A percentile compares a stretch with the other conserved stretches of the same genome.
Conservation (phyloP, 805 yeast genomes). For the Zygoascus biomembranicola region DNA sequence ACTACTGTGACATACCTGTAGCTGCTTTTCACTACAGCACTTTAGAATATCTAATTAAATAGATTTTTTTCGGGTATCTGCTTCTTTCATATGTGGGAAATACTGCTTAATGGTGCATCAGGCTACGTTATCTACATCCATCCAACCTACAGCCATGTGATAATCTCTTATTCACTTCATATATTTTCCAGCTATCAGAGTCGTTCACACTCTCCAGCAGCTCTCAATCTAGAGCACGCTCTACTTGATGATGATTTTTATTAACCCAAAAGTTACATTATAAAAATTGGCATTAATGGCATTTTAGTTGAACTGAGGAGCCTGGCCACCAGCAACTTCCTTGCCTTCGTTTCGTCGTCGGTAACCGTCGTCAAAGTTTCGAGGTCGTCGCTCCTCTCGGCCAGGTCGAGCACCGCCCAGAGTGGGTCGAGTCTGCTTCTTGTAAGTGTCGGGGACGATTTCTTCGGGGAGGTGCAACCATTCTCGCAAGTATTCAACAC, state of each 20-base stretch:
- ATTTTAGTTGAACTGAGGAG: constrained; percentile 30
- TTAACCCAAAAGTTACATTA: background rate
- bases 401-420: constrained; percentile 30
- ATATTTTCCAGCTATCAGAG: background rate
- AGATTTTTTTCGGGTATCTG: no score
- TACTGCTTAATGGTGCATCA: no score
- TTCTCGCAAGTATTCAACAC: constrained; percentile 96
- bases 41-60: no score
- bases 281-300: constrained; percentile 4
- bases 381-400: constrained; percentile 39
- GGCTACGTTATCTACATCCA: no score
- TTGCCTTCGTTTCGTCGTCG: constrained; percentile 55
- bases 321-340: constrained; percentile 29
- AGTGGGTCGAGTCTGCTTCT: constrained; percentile 87
- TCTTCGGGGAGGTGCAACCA: constrained; percentile 98
- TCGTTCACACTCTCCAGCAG: background rate
- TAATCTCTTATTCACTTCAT: background rate
- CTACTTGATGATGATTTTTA: background rate
- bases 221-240: background rate
- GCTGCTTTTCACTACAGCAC: no score
- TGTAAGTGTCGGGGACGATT: constrained; percentile 96
- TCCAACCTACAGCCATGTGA: no score
- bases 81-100: no score
- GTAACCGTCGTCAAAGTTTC: constrained; percentile 49
- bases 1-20: no score